phyloP scores from a whole-genome alignment of 176 grass and related monocot species.

The Dactylis glomerata region DNA sequence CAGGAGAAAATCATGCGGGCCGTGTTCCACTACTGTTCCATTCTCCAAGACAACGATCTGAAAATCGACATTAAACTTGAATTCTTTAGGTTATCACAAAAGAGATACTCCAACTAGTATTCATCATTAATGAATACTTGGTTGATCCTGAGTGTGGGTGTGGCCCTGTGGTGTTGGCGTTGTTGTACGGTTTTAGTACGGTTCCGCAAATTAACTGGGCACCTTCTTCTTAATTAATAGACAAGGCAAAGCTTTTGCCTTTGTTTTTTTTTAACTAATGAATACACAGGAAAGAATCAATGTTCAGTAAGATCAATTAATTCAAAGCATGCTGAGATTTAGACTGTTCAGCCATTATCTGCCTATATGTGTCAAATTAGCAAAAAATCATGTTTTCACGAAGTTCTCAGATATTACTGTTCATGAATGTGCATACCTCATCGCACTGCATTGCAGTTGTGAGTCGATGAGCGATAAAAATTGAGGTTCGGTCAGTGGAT shows the following conservation, averaged over 20 bases:
- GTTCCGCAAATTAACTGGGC: no score
- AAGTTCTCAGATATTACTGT: not conserved
- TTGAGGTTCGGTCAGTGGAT: conserved; percentile 62
- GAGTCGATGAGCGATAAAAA: conserved; percentile 93
- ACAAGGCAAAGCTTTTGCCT: no score
- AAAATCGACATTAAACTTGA: conserved; percentile 25
- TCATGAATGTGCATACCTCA: conserved; percentile 48
- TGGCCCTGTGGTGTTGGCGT: no score
- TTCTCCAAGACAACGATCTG: conserved; percentile 96
- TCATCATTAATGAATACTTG: not conserved
- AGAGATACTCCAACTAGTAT: not conserved
- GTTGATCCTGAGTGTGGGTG: no score
- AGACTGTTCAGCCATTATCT: not conserved
- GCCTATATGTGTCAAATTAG: not conserved
- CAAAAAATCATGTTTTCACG: not conserved
- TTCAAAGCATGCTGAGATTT: not conserved
- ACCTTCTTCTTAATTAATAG: no score
- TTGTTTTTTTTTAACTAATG: no score
- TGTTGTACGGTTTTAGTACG: no score
- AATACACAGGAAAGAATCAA: not conserved
- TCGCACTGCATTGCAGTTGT: conserved; percentile 98
- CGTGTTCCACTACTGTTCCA: conserved; percentile 75
- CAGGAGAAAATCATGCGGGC: conserved; percentile 73
- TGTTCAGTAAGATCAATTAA: not conserved
- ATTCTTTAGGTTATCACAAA: not conserved